Conservation (phyloP, 208 protist genomes). For the Crithidia fasciculata region DNA sequence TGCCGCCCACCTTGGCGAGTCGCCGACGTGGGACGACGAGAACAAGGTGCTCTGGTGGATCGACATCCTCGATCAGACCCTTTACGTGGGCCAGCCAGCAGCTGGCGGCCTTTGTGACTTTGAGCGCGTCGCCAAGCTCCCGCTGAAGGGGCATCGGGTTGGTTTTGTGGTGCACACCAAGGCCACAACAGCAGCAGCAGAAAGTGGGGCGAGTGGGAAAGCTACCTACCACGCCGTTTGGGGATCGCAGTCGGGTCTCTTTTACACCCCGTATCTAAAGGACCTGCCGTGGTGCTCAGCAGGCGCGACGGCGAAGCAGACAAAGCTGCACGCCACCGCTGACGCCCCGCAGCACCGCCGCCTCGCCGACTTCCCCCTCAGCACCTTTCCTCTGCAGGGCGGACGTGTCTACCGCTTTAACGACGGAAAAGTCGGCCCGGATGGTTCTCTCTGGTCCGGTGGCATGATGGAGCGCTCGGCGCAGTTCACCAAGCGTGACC, state of each 20-base stretch:
- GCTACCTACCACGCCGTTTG: constrained; percentile 26
- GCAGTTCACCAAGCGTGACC: constrained; percentile 18
- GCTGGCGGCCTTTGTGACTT: constrained; percentile 13
- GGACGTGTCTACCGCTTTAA: constrained; percentile 34
- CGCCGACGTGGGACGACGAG: constrained; percentile 36
- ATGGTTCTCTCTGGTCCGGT: constrained; percentile 28
- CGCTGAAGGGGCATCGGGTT: constrained; percentile 18
- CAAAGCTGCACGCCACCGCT: background rate
- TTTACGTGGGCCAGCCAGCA: constrained; percentile 28
- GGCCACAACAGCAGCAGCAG: background rate
- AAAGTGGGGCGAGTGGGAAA: background rate
- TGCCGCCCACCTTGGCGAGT: constrained; percentile 18
- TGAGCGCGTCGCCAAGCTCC: constrained; percentile 32
- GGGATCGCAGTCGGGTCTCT: constrained; percentile 31
- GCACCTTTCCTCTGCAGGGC: constrained; percentile 2
- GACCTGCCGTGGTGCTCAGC: constrained; percentile 21
- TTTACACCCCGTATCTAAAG: constrained; percentile 10
- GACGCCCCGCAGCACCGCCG: background rate
- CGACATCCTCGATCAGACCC: constrained; percentile 26
- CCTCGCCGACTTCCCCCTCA: constrained; percentile 22
- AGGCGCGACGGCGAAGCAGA: background rate
- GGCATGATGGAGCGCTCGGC: constrained; percentile 34
- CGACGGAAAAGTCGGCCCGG: constrained; percentile 32
- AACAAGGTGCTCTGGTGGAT: constrained; percentile 39
- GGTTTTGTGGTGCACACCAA: constrained; percentile 33